Evolutionary conservation across 208 protist species (phyloP), one percentile per base, ranked within the genome.

Genomic region (Leishmania gerbilli): DNA sequence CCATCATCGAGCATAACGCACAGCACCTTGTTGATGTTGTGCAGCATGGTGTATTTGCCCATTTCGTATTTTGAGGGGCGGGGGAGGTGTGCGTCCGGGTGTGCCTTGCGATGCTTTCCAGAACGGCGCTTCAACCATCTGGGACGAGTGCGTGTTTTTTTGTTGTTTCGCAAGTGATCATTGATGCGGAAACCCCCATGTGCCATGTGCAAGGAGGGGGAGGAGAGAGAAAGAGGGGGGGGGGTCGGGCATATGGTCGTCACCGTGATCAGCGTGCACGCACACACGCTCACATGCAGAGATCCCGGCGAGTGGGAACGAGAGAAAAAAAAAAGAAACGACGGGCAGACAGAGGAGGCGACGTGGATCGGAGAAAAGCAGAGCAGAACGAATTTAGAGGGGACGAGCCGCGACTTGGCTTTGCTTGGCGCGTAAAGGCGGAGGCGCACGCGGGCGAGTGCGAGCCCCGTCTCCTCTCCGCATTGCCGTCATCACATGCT

Each of bases 21-120:
- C 74, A 97, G 82, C 75, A 85, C 82, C 83, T 92, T 91, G 86
- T 96, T 96, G 76, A 97, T 95, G 88, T 97, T 92, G 83, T 91
- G 71, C 71, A 96, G 71, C 92, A 97, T 97, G 24, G 86, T 96
- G 40, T 89, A 80, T 15, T 86, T 88, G 51, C 85, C 91, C 92
- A 96, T 97, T 31, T 42, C 89, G 27, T 17, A 21, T 82, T n/a
- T 40, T 40, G 37, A 40, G 37, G 37, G 37, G 37, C 37, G 7
- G 15, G 31, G 60, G 21, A 27, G 60, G 51, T 62, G 19, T 47
- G 47, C 21, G n/a, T 58, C n/a, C 58, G 47, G 24, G n/a, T 74
- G 24, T 76, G 9, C 27, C 17, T 45, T n/a, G 71, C 49, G 7
- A 34, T 42, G 49, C 49, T 62, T 40, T 24, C 17, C 47, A 31